Conservation (phyloP, 768 basidiomycete genomes). For the Floccularia luteovirens region DNA sequence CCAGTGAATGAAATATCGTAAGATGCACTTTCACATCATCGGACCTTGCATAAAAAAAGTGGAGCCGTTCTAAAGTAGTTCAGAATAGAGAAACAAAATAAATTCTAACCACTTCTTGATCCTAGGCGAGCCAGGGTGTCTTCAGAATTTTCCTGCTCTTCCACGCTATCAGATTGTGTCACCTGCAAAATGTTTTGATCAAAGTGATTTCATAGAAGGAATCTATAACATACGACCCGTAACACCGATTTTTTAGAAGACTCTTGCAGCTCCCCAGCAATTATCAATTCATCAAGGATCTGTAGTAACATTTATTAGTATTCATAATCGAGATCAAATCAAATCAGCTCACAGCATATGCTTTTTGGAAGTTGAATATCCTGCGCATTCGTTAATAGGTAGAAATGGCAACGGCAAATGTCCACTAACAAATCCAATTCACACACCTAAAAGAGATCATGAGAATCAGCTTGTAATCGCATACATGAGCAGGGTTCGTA, state of each 20-base stretch:
- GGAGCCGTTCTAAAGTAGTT: slow-evolving; percentile 8
- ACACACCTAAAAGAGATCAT: slow-evolving; percentile 67
- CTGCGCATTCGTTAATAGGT: slow-evolving; percentile 30
- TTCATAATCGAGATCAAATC: slow-evolving; percentile 2
- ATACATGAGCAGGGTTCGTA: too few relatives aligned
- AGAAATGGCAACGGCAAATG: neutral
- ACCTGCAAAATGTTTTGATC: slow-evolving; percentile 55
- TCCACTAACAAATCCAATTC: slow-evolving; percentile 85
- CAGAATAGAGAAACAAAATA: slow-evolving; percentile 9
- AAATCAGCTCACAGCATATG: slow-evolving; percentile 65
- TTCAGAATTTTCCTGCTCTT: slow-evolving; percentile 81
- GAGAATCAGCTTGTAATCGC: too few relatives aligned
- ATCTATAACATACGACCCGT: slow-evolving; percentile 29
- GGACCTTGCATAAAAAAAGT: slow-evolving; percentile 26
- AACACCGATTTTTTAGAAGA: slow-evolving; percentile 91
- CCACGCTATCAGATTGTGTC: slow-evolving; percentile 76
- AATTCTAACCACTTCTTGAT: slow-evolving; percentile 58
- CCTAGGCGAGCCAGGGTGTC: slow-evolving; percentile 74
- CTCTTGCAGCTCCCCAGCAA: slow-evolving; percentile 96
- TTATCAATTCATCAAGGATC: slow-evolving; percentile 96
- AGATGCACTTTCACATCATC: slow-evolving; percentile 34
- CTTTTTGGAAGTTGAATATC: slow-evolving; percentile 99
- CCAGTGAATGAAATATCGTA: too few relatives aligned
- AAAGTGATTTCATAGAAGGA: neutral
- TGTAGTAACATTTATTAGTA: slow-evolving; percentile 10